phyloP scores from a whole-genome alignment of 164 flowering plant genomes.

The Chimonanthus salicifolius region DNA sequence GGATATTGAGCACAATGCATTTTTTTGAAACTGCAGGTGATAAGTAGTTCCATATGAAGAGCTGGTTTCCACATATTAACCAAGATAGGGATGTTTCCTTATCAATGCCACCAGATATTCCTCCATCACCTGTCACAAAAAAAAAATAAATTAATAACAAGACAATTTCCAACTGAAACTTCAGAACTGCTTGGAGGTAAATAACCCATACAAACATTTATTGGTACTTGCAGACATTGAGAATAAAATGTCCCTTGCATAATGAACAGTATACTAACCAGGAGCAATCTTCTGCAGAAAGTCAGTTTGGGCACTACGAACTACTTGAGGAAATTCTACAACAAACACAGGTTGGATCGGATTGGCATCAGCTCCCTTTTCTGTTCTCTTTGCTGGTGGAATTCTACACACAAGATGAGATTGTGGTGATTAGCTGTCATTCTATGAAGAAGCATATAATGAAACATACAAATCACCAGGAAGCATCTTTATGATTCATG shows the following conservation, averaged over 20 bases:
- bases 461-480: neutral
- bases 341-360: slow-evolving; percentile 70
- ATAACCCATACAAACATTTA: neutral
- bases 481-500: neutral
- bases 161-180: neutral
- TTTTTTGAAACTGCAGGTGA: slow-evolving; percentile 48
- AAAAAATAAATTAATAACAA: neutral
- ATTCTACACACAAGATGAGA: slow-evolving; percentile 30
- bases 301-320: slow-evolving; percentile 68
- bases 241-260: neutral
- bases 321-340: slow-evolving; percentile 82
- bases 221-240: slow-evolving; percentile 3
- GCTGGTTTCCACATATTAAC: slow-evolving; percentile 58
- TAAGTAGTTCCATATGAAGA: slow-evolving; percentile 77
- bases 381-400: slow-evolving; percentile 43
- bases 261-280: slow-evolving; percentile 36
- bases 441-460: neutral
- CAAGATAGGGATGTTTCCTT: slow-evolving; percentile 67
- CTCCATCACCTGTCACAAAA: slow-evolving; percentile 39
- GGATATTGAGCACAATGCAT: slow-evolving; percentile 58
- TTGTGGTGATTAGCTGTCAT: neutral
- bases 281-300: slow-evolving; percentile 34
- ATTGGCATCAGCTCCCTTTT: slow-evolving; percentile 43
- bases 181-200: neutral
- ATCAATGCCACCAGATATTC: slow-evolving; percentile 80